phyloP scores from a whole-genome alignment of 2,329 filamentous ascomycete genomes.

The Cytospora chrysosperma region DNA sequence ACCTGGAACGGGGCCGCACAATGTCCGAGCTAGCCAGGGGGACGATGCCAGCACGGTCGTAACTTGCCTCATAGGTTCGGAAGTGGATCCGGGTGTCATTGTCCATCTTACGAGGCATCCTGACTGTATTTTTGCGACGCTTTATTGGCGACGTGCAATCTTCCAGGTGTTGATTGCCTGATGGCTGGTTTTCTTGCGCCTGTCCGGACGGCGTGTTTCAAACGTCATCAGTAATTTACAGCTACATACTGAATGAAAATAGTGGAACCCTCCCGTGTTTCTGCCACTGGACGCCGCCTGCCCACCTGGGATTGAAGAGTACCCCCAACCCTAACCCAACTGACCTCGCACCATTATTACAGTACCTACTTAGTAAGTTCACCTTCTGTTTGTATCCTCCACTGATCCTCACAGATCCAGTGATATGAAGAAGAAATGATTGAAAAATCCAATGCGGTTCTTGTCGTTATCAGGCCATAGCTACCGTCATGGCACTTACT shows the following conservation, averaged over 20 bases:
- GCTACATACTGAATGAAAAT: neutral
- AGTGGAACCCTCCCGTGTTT: neutral
- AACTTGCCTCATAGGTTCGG: constrained; percentile 18
- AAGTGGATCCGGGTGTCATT: constrained; percentile 22
- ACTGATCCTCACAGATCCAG: too few relatives aligned
- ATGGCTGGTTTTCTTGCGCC: neutral
- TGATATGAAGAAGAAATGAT: too few relatives aligned
- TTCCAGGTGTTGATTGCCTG: neutral
- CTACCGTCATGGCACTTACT: too few relatives aligned
- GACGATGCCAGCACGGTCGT: neutral
- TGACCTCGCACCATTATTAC: too few relatives aligned
- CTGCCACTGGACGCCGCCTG: neutral
- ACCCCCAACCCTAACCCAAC: neutral
- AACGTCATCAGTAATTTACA: constrained; percentile 6
- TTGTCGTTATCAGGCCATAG: too few relatives aligned
- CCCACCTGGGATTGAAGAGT: neutral
- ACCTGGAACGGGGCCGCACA: neutral
- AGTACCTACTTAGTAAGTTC: too few relatives aligned
- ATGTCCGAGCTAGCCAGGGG: neutral
- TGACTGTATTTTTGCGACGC: neutral
- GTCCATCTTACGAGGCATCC: constrained; percentile 22
- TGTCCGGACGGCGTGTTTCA: neutral
- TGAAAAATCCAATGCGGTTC: too few relatives aligned
- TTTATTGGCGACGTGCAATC: neutral
- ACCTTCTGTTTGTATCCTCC: too few relatives aligned